Base-by-base conservation (phyloP, 1,284 basidiomycete genomes). In the Rhodotorula sp. region DNA sequence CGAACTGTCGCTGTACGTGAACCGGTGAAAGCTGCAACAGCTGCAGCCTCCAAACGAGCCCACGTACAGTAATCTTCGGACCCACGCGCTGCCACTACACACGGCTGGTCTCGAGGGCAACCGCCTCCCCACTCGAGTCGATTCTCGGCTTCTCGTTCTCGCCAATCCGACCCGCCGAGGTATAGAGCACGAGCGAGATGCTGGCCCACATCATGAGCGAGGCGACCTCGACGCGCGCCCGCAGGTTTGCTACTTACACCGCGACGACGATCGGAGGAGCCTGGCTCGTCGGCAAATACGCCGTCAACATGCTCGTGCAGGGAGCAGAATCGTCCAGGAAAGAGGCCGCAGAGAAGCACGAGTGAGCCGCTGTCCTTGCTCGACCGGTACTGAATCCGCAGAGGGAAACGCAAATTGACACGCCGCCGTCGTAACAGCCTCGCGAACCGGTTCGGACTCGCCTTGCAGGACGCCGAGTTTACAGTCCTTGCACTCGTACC, bases 401-500 rank as follows among this genome's bases (percentile, higher is more conserved):
- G n/a, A n/a, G n/a, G n/a, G n/a, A n/a, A n/a, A n/a, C n/a, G n/a
- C n/a, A n/a, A n/a, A n/a, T n/a, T 92, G 45, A 28, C 55, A 68
- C 38, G 50, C 54, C 23, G 23, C 21, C 48, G n/a, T 21, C 23
- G 26, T 15, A 49, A 19, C 73, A 93, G 91, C 77, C 83, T 95
- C 38, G 85, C 87, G 62, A 84, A 88, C 61, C 84, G 93, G 55
- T 95, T 94, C 80, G 84, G 86, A 56, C 88, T 92, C 78, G 93
- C 90, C 64, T 89, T 91, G 76, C 88, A 93, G 72, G 90, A 95
- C 79, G 86, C 88, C 60, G 87, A 87, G 18, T 95, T 89, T 79
- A 94, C 91, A 2, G 84, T 92, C 54, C 87, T 92, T 79, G 88
- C 90, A 0, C 85, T 93, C 48, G 82, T 95, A 15, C 90, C 91